Evolutionary conservation across 2,329 filamentous ascomycete species (phyloP).

Genomic region (Diaporthe humulicola): DNA sequence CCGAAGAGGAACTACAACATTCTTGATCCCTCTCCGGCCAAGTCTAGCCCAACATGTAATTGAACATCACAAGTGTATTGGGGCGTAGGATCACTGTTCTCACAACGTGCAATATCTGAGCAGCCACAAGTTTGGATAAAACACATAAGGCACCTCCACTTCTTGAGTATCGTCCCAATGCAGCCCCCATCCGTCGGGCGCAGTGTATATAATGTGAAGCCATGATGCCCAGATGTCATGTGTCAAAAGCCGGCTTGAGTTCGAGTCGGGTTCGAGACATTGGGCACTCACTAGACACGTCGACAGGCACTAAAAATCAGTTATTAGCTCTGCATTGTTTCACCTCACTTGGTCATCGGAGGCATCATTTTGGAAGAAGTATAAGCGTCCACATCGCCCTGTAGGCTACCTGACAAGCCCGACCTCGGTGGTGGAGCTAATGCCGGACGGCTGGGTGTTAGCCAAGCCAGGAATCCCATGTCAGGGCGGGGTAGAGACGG

Average conservation of each 20-base stretch:
- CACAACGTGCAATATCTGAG: background rate
- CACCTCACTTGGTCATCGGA: background rate
- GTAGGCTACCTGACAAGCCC: background rate
- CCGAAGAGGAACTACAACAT: background rate
- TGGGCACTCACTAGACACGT: constrained; percentile 12
- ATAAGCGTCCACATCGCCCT: background rate
- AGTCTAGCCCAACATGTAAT: background rate
- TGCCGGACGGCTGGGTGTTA: background rate
- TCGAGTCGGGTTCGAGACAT: background rate
- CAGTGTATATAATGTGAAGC: background rate
- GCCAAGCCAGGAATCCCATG: too few species aligned
- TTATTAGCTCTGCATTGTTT: background rate
- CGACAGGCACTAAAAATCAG: background rate
- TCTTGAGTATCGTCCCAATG: background rate
- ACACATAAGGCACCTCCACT: background rate
- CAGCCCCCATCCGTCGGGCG: too few species aligned
- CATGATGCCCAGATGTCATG: background rate
- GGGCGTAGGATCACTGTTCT: background rate
- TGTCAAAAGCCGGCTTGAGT: background rate
- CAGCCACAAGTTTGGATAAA: too few species aligned
- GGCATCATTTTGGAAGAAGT: background rate
- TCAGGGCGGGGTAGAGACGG: background rate
- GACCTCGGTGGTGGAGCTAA: background rate
- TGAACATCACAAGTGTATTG: background rate
- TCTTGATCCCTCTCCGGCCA: background rate